Percentiles rank a stretch among this genome's conserved stretches.
phyloP scores from a whole-genome alignment of 75 land plant genomes.

The Cupressus sempervirens region DNA sequence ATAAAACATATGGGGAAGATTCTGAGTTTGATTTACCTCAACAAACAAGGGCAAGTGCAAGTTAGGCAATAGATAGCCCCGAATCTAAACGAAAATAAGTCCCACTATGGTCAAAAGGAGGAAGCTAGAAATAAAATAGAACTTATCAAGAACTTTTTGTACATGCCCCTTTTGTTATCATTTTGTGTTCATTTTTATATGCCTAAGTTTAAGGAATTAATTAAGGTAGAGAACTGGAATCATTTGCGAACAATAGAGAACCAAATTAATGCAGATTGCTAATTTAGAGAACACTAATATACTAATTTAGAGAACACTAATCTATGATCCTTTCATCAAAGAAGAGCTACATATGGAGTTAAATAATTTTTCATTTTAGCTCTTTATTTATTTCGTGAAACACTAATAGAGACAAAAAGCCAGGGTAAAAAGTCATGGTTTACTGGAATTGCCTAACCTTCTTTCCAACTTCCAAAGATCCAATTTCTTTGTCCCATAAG shows the following conservation, averaged over 20 bases:
- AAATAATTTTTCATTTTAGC: neutral
- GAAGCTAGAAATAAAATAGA: neutral
- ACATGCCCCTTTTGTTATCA: neutral
- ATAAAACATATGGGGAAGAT: neutral
- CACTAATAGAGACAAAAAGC: neutral
- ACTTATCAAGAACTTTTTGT: neutral
- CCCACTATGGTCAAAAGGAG: neutral
- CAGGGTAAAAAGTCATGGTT: neutral
- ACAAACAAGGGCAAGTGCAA: no score
- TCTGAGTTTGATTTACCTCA: no score
- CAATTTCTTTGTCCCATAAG: constrained; percentile 87
- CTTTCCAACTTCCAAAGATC: constrained; percentile 91
- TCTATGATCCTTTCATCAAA: neutral
- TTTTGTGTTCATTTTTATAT: neutral
- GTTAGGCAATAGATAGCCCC: no score
- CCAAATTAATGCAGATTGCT: neutral
- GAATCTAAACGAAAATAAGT: neutral
- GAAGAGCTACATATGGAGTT: neutral
- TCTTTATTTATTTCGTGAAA: neutral
- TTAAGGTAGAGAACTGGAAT: neutral
- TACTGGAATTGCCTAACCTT: constrained; percentile 47
- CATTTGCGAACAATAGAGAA: neutral
- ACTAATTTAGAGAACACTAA: neutral
- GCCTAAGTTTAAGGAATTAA: neutral
- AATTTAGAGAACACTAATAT: neutral